Conservation (phyloP, 2,329 filamentous ascomycete species). For the Phyllosticta citribraziliensis region DNA sequence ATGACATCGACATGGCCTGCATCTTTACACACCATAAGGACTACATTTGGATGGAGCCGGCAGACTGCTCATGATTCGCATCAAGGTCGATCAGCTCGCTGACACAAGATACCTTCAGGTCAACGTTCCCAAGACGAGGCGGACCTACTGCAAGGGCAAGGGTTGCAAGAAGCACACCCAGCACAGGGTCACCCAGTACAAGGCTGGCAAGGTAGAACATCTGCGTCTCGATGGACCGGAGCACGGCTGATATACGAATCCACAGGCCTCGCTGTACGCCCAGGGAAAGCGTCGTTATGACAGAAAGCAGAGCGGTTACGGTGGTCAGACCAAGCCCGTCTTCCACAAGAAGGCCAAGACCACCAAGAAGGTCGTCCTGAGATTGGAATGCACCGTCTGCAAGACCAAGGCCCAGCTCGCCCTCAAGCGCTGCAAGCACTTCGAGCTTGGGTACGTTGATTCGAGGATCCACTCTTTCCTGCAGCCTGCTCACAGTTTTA, state of each 20-base stretch:
- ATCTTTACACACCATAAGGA: not conserved
- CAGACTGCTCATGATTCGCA: too few relatives aligned
- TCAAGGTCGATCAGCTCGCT: not conserved
- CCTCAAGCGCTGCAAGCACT: slow-evolving; percentile 99
- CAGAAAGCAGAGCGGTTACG: slow-evolving; percentile 98
- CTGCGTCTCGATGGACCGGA: not conserved
- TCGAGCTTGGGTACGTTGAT: slow-evolving; percentile 84
- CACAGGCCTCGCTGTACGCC: slow-evolving; percentile 77
- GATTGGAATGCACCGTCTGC: slow-evolving; percentile 95
- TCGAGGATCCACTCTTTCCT: not conserved
- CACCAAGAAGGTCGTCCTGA: slow-evolving; percentile 99
- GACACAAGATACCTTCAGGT: slow-evolving; percentile 46
- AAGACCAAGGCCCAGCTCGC: slow-evolving; percentile 97
- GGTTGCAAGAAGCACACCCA: slow-evolving; percentile 69
- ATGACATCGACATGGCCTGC: not conserved
- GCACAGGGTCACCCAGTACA: slow-evolving; percentile 95
- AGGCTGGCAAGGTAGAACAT: slow-evolving; percentile 71
- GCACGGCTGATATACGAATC: slow-evolving; percentile 12
- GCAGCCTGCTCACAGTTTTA: slow-evolving; percentile 13
- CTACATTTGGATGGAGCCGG: not conserved
- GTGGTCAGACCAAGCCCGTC: slow-evolving; percentile 99
- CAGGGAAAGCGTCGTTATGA: slow-evolving; percentile 96
- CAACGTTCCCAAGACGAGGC: slow-evolving; percentile 96
- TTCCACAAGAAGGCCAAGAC: slow-evolving; percentile 99
- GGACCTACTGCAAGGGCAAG: slow-evolving; percentile 97